Base-by-base conservation (phyloP, 495 filamentous ascomycete genomes). In the Elaphomyces granulatus region DNA sequence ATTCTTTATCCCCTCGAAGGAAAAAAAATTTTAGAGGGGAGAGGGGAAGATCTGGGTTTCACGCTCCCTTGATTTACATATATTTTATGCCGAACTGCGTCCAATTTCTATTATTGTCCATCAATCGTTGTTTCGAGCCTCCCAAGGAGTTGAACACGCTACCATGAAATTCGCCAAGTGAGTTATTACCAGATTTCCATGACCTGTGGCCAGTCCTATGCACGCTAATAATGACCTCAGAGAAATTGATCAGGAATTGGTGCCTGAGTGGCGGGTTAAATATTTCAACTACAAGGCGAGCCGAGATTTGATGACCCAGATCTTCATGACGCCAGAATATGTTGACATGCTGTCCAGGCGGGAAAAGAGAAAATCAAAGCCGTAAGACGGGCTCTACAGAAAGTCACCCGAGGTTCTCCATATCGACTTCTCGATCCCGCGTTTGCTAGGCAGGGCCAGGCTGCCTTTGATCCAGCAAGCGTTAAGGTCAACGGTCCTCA, bases 301-400 rank as follows among this genome's bases (percentile, higher is more conserved):
- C 43, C 15, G 12, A 26, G 34, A 9, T 2, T 20, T 35, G 21
- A n/a, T n/a, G n/a, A n/a, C n/a, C n/a, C n/a, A n/a, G n/a, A n/a
- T n/a, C n/a, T n/a, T n/a, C n/a, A n/a, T n/a, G n/a, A n/a, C n/a
- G n/a, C n/a, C n/a, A n/a, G n/a, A n/a, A n/a, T n/a, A n/a, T n/a
- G n/a, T n/a, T n/a, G n/a, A n/a, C n/a, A n/a, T n/a, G n/a, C n/a
- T 15, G 15, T 44, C 14, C 44, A 78, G 72, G 45, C 46, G n/a
- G 87, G 83, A 20, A 94, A 94, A 59, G 93, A 94, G 63, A 80
- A 83, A 55, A 66, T 94, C 56, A 94, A 90, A 56, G 74, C 76
- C 20, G 71, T 92, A 36, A 56, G 71, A n/a, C 71, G 77, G 28
- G 83, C 85, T 45, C 63, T 84, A 7, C 70, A 72, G 40, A 72